Conservation (phyloP, 331 rosid species). For the Malus hybrid region DNA sequence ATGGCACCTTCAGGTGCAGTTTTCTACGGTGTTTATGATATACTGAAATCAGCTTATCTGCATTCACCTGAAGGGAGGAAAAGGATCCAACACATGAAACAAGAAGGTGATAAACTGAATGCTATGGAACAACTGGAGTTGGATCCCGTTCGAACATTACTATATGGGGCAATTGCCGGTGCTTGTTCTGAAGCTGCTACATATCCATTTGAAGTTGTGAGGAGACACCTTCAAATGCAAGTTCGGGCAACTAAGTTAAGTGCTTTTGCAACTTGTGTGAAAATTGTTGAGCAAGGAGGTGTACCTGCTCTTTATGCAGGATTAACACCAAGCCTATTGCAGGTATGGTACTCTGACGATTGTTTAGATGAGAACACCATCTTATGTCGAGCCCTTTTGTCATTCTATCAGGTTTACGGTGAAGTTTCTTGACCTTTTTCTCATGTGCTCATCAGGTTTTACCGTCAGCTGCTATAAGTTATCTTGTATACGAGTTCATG, state of each 20-base stretch:
- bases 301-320: slow-evolving; percentile 56
- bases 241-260: slow-evolving; percentile 23
- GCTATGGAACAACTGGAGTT: slow-evolving; percentile 39
- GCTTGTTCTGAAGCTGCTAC: slow-evolving; percentile 42
- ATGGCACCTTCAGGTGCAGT: slow-evolving; percentile 58
- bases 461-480: slow-evolving; percentile 49
- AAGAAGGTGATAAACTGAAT: slow-evolving; percentile 29
- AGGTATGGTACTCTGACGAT: slow-evolving; percentile 25
- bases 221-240: slow-evolving; percentile 50
- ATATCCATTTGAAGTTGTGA: slow-evolving; percentile 51
- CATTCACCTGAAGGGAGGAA: slow-evolving; percentile 43
- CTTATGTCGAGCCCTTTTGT: not conserved
- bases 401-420: not conserved
- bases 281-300: slow-evolving; percentile 50
- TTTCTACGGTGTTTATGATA: slow-evolving; percentile 44
- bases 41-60: slow-evolving; percentile 35
- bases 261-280: slow-evolving; percentile 37
- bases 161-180: slow-evolving; percentile 42
- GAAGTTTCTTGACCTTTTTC: not conserved
- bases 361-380: not conserved
- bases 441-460: slow-evolving; percentile 24
- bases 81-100: slow-evolving; percentile 29
- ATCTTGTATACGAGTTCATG: slow-evolving; percentile 50
- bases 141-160: slow-evolving; percentile 32
- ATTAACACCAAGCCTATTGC: slow-evolving; percentile 51